Percentiles rank a stretch among this genome's conserved stretches.
Evolutionary conservation across 2,329 filamentous ascomycete species (phyloP).

Genomic region (Hypoxylon sp.): DNA sequence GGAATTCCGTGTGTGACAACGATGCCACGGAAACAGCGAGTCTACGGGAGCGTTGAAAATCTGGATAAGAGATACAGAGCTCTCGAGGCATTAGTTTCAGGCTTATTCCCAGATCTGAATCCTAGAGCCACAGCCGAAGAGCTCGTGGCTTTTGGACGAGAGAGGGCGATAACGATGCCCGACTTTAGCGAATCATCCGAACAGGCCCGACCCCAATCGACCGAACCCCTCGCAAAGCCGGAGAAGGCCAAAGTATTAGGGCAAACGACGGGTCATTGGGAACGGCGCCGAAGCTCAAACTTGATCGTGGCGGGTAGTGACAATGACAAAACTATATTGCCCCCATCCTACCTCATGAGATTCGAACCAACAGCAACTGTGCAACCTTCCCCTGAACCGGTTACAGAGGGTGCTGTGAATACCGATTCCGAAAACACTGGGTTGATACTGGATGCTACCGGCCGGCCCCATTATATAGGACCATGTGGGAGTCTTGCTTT

Average conservation of each 20-base stretch:
- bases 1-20: constrained; percentile 60
- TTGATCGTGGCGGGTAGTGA: constrained; percentile 29
- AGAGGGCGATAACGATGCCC: constrained; percentile 58
- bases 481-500: constrained; percentile 46
- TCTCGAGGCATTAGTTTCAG: constrained; percentile 59
- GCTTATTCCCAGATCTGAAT: constrained; percentile 59
- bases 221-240: constrained; percentile 6
- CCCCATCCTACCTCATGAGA: constrained; percentile 39
- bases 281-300: constrained; percentile 7
- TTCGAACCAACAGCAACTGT: constrained; percentile 2
- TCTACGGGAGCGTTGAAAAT: constrained; percentile 63
- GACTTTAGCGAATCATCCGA: constrained; percentile 41
- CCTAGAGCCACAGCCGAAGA: constrained; percentile 56
- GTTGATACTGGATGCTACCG: constrained; percentile 45
- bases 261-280: neutral
- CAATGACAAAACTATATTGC: constrained; percentile 35
- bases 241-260: neutral
- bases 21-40: constrained; percentile 60
- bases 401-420: constrained; percentile 2
- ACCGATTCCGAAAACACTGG: constrained; percentile 26
- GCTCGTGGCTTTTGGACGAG: constrained; percentile 58
- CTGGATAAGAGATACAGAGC: constrained; percentile 60
- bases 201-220: constrained; percentile 3
- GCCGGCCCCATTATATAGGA: constrained; percentile 48
- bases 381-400: constrained; percentile 20